Evolutionary conservation across 306 rosid genomes (phyloP).

Genomic region (Macrotyloma uniflorum): DNA sequence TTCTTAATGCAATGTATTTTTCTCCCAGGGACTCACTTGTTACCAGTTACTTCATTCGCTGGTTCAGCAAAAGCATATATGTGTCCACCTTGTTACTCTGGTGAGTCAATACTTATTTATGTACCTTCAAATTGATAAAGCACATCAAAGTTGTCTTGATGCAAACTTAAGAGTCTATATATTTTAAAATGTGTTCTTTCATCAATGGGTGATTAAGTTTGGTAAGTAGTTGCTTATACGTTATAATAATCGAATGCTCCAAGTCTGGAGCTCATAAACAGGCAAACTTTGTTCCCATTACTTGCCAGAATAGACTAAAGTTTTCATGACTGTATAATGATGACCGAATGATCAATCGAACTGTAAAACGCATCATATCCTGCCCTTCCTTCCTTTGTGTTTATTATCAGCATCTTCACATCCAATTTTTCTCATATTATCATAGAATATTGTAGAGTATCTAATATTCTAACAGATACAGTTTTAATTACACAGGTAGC

Average conservation of each 20-base stretch:
- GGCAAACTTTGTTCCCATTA: conserved; percentile 12
- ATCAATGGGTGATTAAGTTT: background rate
- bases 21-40: conserved; percentile 76
- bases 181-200: conserved; percentile 9
- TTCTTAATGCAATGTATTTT: conserved; percentile 35
- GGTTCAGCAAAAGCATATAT: conserved; percentile 84
- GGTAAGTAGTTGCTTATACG: background rate
- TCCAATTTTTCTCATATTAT: background rate
- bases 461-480: background rate
- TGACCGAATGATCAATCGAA: background rate
- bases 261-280: conserved; percentile 6
- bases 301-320: background rate
- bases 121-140: conserved; percentile 26
- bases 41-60: conserved; percentile 79
- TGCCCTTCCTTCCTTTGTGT: background rate
- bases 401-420: background rate
- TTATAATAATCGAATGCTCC: background rate
- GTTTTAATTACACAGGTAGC: background rate
- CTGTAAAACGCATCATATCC: background rate
- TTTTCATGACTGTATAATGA: background rate
- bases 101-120: conserved; percentile 54
- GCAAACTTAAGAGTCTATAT: conserved; percentile 4
- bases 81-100: conserved; percentile 80
- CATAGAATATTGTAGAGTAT: background rate
- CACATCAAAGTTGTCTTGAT: conserved; percentile 23